phyloP scores from a whole-genome alignment of 139 green algal species.

The Limnomonas spitsbergensis region DNA sequence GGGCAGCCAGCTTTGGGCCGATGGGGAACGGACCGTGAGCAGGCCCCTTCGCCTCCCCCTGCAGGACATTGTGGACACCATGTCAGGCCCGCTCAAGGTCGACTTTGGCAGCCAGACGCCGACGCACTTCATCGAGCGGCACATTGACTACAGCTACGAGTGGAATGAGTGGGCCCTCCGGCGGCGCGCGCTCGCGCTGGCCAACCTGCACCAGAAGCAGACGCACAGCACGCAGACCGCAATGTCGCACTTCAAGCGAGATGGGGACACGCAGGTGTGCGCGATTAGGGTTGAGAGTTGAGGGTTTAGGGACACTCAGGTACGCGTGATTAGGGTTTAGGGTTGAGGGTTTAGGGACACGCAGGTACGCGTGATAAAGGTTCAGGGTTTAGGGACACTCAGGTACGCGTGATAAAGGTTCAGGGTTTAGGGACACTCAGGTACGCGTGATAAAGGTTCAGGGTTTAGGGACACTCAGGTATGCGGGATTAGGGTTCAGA shows the following conservation, averaged over 20 bases:
- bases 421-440: too few species aligned
- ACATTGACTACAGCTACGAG: slow-evolving; percentile 66
- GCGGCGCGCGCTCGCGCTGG: slow-evolving; percentile 51
- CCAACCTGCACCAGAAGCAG: slow-evolving; percentile 64
- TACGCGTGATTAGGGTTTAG: neutral
- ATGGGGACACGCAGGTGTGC: slow-evolving; percentile 62
- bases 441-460: too few species aligned
- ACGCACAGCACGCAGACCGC: slow-evolving; percentile 63
- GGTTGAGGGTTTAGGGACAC: too few species aligned
- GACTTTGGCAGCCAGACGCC: slow-evolving; percentile 71
- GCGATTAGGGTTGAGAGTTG: too few species aligned
- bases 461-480: too few species aligned
- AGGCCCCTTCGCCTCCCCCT: neutral
- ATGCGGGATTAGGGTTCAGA: too few species aligned
- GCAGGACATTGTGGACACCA: slow-evolving; percentile 6
- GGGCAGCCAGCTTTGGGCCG: too few species aligned
- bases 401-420: too few species aligned
- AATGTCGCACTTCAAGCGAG: slow-evolving; percentile 61
- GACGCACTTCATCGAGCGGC: slow-evolving; percentile 62
- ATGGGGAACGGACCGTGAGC: too few species aligned
- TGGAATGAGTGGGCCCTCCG: slow-evolving; percentile 79
- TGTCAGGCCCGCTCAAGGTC: slow-evolving; percentile 23
- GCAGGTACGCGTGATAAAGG: neutral
- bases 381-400: too few species aligned
- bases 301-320: slow-evolving; percentile 13